These are phyloP conservation scores for Epicoccum nigrum DNA, from an alignment of 2,329 filamentous ascomycete species.

Conservation along the genomic window DNA sequence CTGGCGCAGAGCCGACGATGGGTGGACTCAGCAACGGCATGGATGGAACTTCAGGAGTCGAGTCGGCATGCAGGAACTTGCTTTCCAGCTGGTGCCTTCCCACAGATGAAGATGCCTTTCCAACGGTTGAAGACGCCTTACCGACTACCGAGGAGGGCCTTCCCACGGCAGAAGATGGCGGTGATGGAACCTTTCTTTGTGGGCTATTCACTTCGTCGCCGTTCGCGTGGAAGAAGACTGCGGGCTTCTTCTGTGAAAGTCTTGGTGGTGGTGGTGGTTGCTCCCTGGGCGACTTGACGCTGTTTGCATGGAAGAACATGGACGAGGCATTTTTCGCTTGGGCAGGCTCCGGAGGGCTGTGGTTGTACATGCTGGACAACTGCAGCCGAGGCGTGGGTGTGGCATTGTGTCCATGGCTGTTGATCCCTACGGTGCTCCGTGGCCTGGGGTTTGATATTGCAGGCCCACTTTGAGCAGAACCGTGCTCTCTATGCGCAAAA, in stretches of 20 bases:
- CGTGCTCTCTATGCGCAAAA: slow-evolving; percentile 35
- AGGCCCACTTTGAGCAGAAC: slow-evolving; percentile 33
- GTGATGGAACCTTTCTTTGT: slow-evolving; percentile 37
- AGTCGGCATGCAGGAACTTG: slow-evolving; percentile 79
- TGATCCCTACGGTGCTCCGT: slow-evolving; percentile 46
- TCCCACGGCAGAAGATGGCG: slow-evolving; percentile 41
- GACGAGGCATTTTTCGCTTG: slow-evolving; percentile 49
- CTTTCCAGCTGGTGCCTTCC: slow-evolving; percentile 35
- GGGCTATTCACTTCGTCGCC: slow-evolving; percentile 51
- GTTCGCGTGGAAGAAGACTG: slow-evolving; percentile 60
- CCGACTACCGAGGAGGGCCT: slow-evolving; percentile 6
- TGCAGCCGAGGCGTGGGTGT: slow-evolving; percentile 33
- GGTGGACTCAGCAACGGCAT: slow-evolving; percentile 44
- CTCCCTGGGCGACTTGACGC: slow-evolving; percentile 58
- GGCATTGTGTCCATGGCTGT: slow-evolving; percentile 18
- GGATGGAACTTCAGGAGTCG: slow-evolving; percentile 48
- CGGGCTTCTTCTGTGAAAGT: slow-evolving; percentile 51
- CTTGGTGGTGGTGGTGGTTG: slow-evolving; percentile 31
- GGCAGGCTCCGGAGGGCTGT: slow-evolving; percentile 34
- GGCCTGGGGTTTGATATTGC: slow-evolving; percentile 35
- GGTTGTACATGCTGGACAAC: slow-evolving; percentile 33
- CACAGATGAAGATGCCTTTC: slow-evolving; percentile 17
- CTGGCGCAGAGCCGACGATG: slow-evolving; percentile 33
- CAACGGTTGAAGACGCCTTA: not conserved
- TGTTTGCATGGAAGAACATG: slow-evolving; percentile 93